Conservation (phyloP, 2,329 filamentous ascomycete genomes). For the Clarireedia hainanense region DNA sequence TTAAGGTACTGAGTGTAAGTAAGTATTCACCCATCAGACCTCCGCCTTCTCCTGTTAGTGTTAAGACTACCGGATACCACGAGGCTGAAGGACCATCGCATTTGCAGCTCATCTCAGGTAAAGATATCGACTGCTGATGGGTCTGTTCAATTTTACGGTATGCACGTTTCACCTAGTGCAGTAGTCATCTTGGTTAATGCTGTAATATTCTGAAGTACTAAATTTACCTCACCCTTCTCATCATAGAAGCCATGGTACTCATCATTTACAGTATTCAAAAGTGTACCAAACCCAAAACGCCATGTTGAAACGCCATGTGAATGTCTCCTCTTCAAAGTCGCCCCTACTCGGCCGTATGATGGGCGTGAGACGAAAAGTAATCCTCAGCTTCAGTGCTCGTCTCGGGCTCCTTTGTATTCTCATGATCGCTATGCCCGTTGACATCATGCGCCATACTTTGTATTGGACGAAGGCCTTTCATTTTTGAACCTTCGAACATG, state of each 20-base stretch:
- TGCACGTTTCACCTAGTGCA: neutral
- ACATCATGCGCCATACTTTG: slow-evolving; percentile 27
- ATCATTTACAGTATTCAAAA: slow-evolving; percentile 6
- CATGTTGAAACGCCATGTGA: neutral
- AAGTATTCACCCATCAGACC: no score
- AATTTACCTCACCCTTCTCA: neutral
- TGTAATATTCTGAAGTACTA: slow-evolving; percentile 7
- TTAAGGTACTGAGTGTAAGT: no score
- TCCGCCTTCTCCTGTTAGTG: no score
- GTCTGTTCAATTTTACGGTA: no score
- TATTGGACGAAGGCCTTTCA: slow-evolving; percentile 23
- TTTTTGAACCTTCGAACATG: slow-evolving; percentile 32
- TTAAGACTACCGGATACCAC: no score
- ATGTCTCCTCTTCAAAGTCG: neutral
- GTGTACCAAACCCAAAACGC: neutral
- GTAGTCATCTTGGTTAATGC: neutral
- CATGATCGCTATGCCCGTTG: slow-evolving; percentile 27
- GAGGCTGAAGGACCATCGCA: no score
- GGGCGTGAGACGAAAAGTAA: slow-evolving; percentile 9
- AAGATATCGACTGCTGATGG: neutral
- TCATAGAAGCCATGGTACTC: neutral
- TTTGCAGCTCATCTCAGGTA: no score
- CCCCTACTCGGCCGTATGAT: neutral
- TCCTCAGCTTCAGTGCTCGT: slow-evolving; percentile 20
- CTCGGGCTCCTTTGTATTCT: slow-evolving; percentile 18